Conservation (phyloP, 495 filamentous ascomycete genomes). For the Neurospora sp. region DNA sequence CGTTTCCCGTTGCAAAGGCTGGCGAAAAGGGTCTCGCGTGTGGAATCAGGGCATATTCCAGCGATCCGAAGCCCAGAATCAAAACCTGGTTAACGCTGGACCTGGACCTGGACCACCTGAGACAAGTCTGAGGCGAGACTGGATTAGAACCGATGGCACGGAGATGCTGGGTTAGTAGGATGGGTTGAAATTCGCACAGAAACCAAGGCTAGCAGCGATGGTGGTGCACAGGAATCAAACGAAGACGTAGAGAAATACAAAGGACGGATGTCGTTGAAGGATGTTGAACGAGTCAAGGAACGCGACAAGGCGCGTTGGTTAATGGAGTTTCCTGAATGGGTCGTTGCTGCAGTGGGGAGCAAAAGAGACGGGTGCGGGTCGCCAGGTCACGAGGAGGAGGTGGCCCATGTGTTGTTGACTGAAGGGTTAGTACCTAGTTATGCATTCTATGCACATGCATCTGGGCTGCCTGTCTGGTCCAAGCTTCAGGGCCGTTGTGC, state of each 20-base stretch:
- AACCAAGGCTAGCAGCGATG: neutral
- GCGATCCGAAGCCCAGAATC: neutral
- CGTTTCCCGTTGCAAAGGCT: neutral
- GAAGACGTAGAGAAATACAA: neutral
- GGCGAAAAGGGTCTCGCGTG: neutral
- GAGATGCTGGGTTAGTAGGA: neutral
- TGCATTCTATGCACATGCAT: neutral
- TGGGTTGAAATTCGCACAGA: neutral
- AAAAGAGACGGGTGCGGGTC: neutral
- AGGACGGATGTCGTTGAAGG: neutral
- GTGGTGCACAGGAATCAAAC: neutral
- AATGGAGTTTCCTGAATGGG: neutral
- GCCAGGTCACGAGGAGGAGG: neutral
- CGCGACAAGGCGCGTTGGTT: neutral
- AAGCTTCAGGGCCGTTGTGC: neutral
- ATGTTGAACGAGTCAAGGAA: neutral
- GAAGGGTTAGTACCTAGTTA: neutral
- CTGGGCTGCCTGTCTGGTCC: neutral
- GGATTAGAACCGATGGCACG: neutral
- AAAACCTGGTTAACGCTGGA: neutral
- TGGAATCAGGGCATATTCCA: neutral
- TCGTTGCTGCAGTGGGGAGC: neutral
- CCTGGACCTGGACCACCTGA: neutral
- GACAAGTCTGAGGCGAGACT: neutral
- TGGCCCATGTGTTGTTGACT: neutral